Base-by-base conservation (phyloP, 192 early-diverging fungal genomes). In the Mortierella claussenii region DNA sequence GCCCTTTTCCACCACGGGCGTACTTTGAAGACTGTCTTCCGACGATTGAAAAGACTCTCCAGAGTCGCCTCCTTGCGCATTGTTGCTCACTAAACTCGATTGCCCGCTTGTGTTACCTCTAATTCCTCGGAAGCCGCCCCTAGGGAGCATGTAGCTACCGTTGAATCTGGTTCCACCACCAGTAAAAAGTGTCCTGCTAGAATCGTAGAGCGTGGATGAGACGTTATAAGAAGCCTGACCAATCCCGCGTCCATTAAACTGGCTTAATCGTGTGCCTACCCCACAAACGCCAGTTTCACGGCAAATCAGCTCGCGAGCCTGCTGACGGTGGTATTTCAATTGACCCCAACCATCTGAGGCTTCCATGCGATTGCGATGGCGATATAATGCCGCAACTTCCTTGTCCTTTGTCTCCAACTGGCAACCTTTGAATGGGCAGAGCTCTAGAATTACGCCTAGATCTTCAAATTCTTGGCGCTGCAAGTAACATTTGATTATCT, bases 401-500 rank as follows among this genome's bases (percentile, higher is more conserved):
- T 65, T 64, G 9, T 65, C 48, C 26, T 32, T 74, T 8, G 48
- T 30, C 31, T 74, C 69, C 20, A 76, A 31, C 21, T 76, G 73
- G 9, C 57, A 31, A 12, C 73, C 65, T 12, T 66, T 66, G 52
- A 76, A 76, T 6, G 73, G 73, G 45, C 73, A 76, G 13, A 54
- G 45, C 20, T 76, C 64, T 17, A 76, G 42, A 2, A 76, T 44
- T 2, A 76, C 43, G 1, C 55, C 36, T 6, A 76, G 24, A 20
- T 76, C 73, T 2, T 76, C 73, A 62, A 76, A 76, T 32, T 60
- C 73, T 36, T 58, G 73, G 0, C 73, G 59, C 37, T 76, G 73
- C 17, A 76, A 32, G 27, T 67, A 76, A 23, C 46, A 67, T 27
- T 76, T 76, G 4, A 76, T 76, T 27, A 76, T 24, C 40, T 76